phyloP scores from a whole-genome alignment of 176 grass and related monocot species.

The Thinopyrum elongatum region DNA sequence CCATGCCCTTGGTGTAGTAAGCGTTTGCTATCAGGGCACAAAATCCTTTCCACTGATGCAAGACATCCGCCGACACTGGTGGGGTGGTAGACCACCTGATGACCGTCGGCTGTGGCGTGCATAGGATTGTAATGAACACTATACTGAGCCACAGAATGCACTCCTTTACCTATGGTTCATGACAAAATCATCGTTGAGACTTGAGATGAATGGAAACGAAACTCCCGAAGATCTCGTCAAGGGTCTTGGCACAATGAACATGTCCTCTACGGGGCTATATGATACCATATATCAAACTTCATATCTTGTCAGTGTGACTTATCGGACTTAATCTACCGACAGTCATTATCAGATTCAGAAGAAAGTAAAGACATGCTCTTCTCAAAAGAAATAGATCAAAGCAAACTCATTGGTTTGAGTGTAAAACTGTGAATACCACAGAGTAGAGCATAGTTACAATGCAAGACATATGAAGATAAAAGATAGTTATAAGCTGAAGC shows the following conservation, averaged over 20 bases:
- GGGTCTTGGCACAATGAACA: slow-evolving; percentile 10
- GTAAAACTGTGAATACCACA: slow-evolving; percentile 17
- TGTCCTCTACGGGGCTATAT: not conserved
- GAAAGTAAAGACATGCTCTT: not conserved
- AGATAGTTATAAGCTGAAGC: not conserved
- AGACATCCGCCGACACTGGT: slow-evolving; percentile 75
- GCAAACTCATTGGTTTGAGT: not conserved
- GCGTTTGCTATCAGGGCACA: slow-evolving; percentile 91
- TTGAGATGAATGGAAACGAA: not conserved
- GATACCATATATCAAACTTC: slow-evolving; percentile 23
- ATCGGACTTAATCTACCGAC: slow-evolving; percentile 1
- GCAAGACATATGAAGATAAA: not conserved
- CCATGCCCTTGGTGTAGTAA: slow-evolving; percentile 96
- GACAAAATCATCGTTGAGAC: not conserved
- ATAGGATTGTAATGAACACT: slow-evolving; percentile 93
- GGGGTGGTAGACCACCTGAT: slow-evolving; percentile 80
- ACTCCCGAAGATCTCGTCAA: not conserved
- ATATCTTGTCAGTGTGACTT: slow-evolving; percentile 24
- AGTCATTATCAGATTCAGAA: slow-evolving; percentile 1
- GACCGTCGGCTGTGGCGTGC: slow-evolving; percentile 87
- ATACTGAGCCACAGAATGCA: slow-evolving; percentile 97
- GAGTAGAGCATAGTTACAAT: not conserved
- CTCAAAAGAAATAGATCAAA: slow-evolving; percentile 6
- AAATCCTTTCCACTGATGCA: slow-evolving; percentile 98
- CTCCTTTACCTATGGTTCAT: slow-evolving; percentile 45